phyloP scores from a whole-genome alignment of 257 asterid species.

The Solanum piurae region DNA sequence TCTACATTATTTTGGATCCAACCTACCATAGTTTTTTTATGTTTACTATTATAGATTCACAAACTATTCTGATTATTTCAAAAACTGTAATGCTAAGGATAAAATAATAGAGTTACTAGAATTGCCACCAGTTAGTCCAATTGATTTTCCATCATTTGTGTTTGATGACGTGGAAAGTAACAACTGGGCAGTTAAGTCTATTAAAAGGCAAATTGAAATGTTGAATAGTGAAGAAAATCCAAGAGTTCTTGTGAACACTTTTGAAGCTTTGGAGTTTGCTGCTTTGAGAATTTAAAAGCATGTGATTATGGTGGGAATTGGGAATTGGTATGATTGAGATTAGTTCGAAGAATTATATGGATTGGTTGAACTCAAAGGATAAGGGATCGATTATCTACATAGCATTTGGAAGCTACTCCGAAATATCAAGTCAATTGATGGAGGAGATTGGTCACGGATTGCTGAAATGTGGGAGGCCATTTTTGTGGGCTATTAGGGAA shows the following conservation, averaged over 20 bases:
- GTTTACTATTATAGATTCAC: neutral
- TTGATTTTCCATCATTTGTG: neutral
- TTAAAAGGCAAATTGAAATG: neutral
- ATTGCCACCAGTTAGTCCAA: neutral
- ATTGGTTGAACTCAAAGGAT: slow-evolving; percentile 4
- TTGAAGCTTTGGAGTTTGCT: too few species aligned
- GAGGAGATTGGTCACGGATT: slow-evolving; percentile 11
- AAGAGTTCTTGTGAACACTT: too few species aligned
- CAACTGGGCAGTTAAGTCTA: neutral
- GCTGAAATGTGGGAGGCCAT: slow-evolving; percentile 4
- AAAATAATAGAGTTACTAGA: too few species aligned
- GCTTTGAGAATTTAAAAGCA: too few species aligned
- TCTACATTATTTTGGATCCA: neutral
- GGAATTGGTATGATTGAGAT: neutral
- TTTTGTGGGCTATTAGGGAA: too few species aligned
- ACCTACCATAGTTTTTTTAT: slow-evolving; percentile 2
- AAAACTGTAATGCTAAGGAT: too few species aligned
- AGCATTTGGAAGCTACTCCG: slow-evolving; percentile 2
- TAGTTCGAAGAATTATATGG: neutral
- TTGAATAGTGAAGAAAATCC: neutral
- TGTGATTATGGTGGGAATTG: too few species aligned
- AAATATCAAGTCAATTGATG: neutral
- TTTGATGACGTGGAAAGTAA: neutral
- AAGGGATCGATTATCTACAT: slow-evolving; percentile 1
- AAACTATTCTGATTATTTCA: too few species aligned